These are phyloP conservation scores for Luzula sylvatica DNA, from an alignment of 176 grass and related monocot species.

Conservation along the genomic window DNA sequence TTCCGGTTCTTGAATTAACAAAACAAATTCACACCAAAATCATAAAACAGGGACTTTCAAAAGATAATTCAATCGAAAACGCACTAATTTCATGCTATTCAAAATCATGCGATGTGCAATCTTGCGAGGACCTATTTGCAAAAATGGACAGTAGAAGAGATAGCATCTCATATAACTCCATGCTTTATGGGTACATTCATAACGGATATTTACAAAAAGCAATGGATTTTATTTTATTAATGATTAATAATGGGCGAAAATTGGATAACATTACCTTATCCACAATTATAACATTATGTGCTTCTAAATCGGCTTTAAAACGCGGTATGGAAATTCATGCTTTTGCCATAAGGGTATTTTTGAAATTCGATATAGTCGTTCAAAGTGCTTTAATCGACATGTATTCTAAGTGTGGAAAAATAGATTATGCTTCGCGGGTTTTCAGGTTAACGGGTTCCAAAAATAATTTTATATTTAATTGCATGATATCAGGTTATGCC, in stretches of 20 bases:
- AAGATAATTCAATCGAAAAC: conserved; percentile 54
- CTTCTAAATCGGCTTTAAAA: conserved; percentile 53
- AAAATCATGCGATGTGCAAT: conserved; percentile 59
- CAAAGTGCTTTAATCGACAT: conserved; percentile 73
- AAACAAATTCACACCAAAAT: conserved; percentile 58
- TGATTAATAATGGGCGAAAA: conserved; percentile 45
- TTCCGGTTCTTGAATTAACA: conserved; percentile 40
- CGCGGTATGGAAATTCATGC: conserved; percentile 76
- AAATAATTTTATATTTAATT: conserved; percentile 82
- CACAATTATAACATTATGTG: conserved; percentile 61
- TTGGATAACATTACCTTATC: conserved; percentile 66
- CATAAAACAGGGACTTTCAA: conserved; percentile 49
- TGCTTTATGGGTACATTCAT: conserved; percentile 69
- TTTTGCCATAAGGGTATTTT: conserved; percentile 53
- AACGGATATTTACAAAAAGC: conserved; percentile 63
- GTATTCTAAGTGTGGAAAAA: conserved; percentile 77
- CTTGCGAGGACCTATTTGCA: conserved; percentile 41
- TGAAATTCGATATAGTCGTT: conserved; percentile 56
- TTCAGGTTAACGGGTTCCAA: conserved; percentile 49
- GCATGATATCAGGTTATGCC: conserved; percentile 84
- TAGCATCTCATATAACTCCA: conserved; percentile 68
- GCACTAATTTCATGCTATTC: conserved; percentile 66
- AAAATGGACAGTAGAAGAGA: conserved; percentile 55
- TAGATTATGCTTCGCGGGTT: conserved; percentile 68
- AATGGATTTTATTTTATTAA: conserved; percentile 66